These are phyloP conservation scores for Albatrellus sp. DNA, from an alignment of 1,284 basidiomycete genomes.

Conservation along the genomic window DNA sequence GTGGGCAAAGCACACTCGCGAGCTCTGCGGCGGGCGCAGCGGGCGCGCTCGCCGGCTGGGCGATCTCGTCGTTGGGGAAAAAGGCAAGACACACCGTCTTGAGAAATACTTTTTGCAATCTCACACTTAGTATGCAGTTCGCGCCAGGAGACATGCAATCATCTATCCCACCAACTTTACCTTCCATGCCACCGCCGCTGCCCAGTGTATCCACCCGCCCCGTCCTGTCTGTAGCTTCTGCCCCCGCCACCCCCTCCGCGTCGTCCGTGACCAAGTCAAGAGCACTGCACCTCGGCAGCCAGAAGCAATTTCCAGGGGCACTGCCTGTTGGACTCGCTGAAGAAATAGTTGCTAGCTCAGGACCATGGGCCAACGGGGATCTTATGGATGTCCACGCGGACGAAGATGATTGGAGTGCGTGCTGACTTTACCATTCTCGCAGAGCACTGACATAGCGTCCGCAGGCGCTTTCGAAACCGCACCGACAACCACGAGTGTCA, in stretches of 20 bases:
- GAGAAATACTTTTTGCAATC: no score
- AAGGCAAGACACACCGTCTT: slow-evolving; percentile 30
- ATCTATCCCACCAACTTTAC: slow-evolving; percentile 1
- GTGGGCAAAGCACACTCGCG: slow-evolving; percentile 47
- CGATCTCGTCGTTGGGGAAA: slow-evolving; percentile 77
- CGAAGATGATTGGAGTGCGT: slow-evolving; percentile 83
- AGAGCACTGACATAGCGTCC: slow-evolving; percentile 3
- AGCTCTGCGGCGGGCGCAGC: slow-evolving; percentile 84
- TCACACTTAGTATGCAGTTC: slow-evolving; percentile 29
- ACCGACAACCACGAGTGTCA: slow-evolving; percentile 19
- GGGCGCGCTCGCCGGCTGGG: slow-evolving; percentile 87
- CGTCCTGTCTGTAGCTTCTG: slow-evolving; percentile 8
- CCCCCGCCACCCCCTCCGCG: slow-evolving; percentile 12
- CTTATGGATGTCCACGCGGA: slow-evolving; percentile 88
- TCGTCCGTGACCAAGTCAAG: slow-evolving; percentile 26
- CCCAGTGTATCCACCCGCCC: slow-evolving; percentile 4
- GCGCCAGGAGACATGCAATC: slow-evolving; percentile 56
- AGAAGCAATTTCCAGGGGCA: slow-evolving; percentile 28
- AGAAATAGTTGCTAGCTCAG: slow-evolving; percentile 32
- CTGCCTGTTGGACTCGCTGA: slow-evolving; percentile 45
- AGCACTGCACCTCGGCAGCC: slow-evolving; percentile 61
- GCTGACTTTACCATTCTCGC: not conserved
- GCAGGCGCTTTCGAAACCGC: slow-evolving; percentile 78
- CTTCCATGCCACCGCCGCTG: slow-evolving; percentile 10
- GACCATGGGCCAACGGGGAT: slow-evolving; percentile 66